Conservation (phyloP, 805 yeast species). For the Lipomyces spencermartinsiae region DNA sequence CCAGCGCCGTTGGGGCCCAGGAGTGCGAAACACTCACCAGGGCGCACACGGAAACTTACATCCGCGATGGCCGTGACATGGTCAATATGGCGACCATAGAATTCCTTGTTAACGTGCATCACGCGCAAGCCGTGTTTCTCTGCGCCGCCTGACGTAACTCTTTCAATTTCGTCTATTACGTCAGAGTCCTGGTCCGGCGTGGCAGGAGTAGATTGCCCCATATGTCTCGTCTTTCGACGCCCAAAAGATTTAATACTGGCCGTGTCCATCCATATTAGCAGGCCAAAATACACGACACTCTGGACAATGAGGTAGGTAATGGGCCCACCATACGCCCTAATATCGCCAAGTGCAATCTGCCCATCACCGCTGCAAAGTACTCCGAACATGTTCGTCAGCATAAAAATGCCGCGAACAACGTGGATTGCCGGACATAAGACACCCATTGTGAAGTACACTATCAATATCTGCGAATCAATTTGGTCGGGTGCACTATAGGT, state of each 20-base stretch:
- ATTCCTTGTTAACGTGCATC: constrained; percentile 42
- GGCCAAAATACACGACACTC: constrained; percentile 32
- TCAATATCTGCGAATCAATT: constrained; percentile 33
- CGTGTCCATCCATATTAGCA: constrained; percentile 43
- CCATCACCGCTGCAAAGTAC: constrained; percentile 39
- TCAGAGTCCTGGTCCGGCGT: constrained; percentile 20
- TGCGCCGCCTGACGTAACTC: constrained; percentile 27
- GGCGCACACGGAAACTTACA: constrained; percentile 43
- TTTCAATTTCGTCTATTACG: constrained; percentile 35
- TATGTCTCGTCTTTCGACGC: constrained; percentile 27
- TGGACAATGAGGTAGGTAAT: constrained; percentile 44
- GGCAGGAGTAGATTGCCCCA: neutral
- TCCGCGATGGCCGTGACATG: constrained; percentile 41
- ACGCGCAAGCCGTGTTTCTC: constrained; percentile 39
- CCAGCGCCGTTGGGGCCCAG: constrained; percentile 50
- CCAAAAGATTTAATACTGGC: constrained; percentile 28
- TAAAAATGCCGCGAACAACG: constrained; percentile 43
- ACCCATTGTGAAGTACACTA: constrained; percentile 43
- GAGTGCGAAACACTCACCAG: constrained; percentile 45
- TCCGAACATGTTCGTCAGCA: constrained; percentile 44
- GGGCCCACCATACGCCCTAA: constrained; percentile 46
- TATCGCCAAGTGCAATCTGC: constrained; percentile 40
- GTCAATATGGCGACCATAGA: neutral
- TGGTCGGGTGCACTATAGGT: constrained; percentile 41
- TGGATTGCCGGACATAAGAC: constrained; percentile 41